Evolutionary conservation across 106 monocot species (phyloP).

Genomic region (Dioscorea dumetorum): DNA sequence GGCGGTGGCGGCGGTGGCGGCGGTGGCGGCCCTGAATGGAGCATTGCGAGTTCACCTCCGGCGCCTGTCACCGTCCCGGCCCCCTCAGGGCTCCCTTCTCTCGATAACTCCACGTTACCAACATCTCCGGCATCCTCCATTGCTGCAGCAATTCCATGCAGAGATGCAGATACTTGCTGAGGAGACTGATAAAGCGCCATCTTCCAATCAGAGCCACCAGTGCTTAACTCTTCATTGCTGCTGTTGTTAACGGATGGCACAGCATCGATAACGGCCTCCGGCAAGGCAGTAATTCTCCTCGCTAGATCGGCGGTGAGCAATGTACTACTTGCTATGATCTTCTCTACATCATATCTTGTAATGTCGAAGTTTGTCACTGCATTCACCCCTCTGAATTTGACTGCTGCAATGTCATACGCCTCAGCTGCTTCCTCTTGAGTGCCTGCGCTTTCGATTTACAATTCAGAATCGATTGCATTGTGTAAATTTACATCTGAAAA

Average conservation of each 20-base stretch:
- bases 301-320: conserved; percentile 65
- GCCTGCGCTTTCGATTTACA: conserved; percentile 28
- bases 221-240: conserved; percentile 8
- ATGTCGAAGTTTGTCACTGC: conserved; percentile 97
- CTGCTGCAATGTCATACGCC: conserved; percentile 86
- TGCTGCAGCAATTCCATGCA: too few species aligned
- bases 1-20: background rate
- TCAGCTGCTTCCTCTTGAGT: conserved; percentile 99
- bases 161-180: conserved; percentile 1
- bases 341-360: conserved; percentile 78
- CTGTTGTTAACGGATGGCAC: too few species aligned
- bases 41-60: conserved; percentile 28
- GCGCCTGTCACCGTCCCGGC: too few species aligned
- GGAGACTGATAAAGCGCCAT: conserved; percentile 31
- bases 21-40: conserved; percentile 28
- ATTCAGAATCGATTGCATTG: too few species aligned
- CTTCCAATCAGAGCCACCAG: conserved; percentile 19
- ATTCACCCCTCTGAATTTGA: conserved; percentile 80
- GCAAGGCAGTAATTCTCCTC: conserved; percentile 31
- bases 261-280: conserved; percentile 5
- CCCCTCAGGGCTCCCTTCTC: conserved; percentile 63
- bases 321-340: conserved; percentile 64
- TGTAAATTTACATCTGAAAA: too few species aligned
- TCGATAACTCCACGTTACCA: conserved; percentile 21
- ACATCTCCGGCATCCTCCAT: conserved; percentile 19